Evolutionary conservation across 345 rosid genomes (phyloP).

Genomic region (Sisymbrium altissimum): DNA sequence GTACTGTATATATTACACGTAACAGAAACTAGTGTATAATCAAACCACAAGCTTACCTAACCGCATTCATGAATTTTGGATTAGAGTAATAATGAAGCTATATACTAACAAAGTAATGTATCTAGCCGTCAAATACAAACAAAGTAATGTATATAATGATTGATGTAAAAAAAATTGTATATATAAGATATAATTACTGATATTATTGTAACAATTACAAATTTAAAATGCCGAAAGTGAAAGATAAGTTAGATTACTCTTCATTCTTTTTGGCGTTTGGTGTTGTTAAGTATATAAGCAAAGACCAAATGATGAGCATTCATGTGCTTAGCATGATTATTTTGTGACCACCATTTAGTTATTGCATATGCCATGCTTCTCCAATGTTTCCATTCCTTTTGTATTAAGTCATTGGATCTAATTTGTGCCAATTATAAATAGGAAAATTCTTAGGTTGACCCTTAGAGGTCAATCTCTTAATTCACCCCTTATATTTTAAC

Average conservation of each 20-base stretch:
- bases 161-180: not conserved
- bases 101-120: conserved; percentile 1
- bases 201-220: not conserved
- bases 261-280: conserved; percentile 18
- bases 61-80: conserved; percentile 1
- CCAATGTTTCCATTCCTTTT: conserved; percentile 6
- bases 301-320: conserved; percentile 36
- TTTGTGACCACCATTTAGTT: conserved; percentile 21
- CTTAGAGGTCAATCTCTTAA: too few species aligned
- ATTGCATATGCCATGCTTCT: conserved; percentile 26
- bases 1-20: not conserved
- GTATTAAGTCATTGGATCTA: not conserved
- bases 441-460: too few species aligned
- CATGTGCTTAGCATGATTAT: conserved; percentile 35
- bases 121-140: not conserved
- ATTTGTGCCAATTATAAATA: not conserved
- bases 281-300: conserved; percentile 27
- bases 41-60: not conserved
- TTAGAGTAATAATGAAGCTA: conserved; percentile 13
- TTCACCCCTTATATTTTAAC: too few species aligned
- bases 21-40: not conserved
- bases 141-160: not conserved
- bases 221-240: conserved; percentile 17
- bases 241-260: conserved; percentile 15
- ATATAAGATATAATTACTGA: not conserved